These are phyloP conservation scores for Metschnikowia gelsemii DNA, from an alignment of 805 yeast genomes.

Conservation along the genomic window DNA sequence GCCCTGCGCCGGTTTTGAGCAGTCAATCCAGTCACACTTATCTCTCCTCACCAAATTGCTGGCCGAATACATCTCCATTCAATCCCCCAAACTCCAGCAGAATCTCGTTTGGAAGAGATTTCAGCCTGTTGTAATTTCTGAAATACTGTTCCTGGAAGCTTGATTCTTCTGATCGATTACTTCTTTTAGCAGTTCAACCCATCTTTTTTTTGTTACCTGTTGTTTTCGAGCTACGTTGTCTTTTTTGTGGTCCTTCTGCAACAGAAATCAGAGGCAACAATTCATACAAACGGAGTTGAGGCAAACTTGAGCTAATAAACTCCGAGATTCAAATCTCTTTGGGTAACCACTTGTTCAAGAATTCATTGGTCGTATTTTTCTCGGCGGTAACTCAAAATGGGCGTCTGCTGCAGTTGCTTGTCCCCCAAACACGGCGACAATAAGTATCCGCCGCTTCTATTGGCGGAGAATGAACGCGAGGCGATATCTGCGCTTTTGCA, in stretches of 20 bases:
- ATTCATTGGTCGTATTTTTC: neutral
- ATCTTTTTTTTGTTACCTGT: neutral
- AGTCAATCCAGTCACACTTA: constrained; percentile 9
- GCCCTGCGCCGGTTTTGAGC: constrained; percentile 9
- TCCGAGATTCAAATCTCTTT: neutral
- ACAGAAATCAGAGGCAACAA: neutral
- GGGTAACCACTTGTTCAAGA: neutral
- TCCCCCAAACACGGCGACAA: constrained; percentile 49
- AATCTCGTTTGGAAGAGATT: neutral
- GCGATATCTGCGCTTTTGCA: constrained; percentile 90
- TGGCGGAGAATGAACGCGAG: constrained; percentile 93
- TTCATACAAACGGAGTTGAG: neutral
- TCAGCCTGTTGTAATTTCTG: neutral
- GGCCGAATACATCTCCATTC: neutral
- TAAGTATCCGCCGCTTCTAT: constrained; percentile 69
- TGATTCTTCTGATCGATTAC: neutral
- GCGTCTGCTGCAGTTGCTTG: constrained; percentile 44
- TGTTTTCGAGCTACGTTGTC: neutral
- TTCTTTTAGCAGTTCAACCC: neutral
- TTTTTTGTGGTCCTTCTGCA: neutral
- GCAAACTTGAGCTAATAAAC: neutral
- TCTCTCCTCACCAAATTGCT: constrained; percentile 4
- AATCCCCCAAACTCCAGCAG: constrained; percentile 1
- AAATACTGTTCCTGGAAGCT: neutral
- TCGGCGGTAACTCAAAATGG: constrained; percentile 27